phyloP scores from a whole-genome alignment of 805 yeast species.

The Yarrowia bubula region DNA sequence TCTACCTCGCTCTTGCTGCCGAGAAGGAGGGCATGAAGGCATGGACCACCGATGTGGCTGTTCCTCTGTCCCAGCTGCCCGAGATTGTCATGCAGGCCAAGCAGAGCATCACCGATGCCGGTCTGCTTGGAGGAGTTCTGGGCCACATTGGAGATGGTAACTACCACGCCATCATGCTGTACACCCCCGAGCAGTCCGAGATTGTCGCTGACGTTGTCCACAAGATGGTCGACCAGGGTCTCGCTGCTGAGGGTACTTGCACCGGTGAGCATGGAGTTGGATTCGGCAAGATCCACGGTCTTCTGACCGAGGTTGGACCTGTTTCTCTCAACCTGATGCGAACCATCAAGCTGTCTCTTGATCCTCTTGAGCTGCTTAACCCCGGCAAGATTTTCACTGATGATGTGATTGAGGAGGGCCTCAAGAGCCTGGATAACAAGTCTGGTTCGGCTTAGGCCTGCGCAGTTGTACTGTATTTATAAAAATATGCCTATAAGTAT shows the following conservation, averaged over 20 bases:
- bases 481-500: background rate
- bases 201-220: slow-evolving; percentile 52
- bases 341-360: slow-evolving; percentile 65
- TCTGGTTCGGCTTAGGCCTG: slow-evolving; percentile 10
- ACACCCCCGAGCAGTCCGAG: slow-evolving; percentile 42
- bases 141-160: slow-evolving; percentile 89
- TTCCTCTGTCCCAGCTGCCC: slow-evolving; percentile 69
- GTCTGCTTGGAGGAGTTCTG: slow-evolving; percentile 56
- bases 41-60: slow-evolving; percentile 82
- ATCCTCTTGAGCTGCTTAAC: slow-evolving; percentile 69
- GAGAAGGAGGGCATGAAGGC: slow-evolving; percentile 39
- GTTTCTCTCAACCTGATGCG: slow-evolving; percentile 73
- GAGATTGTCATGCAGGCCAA: slow-evolving; percentile 61
- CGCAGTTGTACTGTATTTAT: background rate
- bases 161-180: slow-evolving; percentile 60
- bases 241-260: slow-evolving; percentile 74
- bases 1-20: slow-evolving; percentile 65
- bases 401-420: slow-evolving; percentile 28
- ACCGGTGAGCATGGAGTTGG: slow-evolving; percentile 91
- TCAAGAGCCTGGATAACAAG: slow-evolving; percentile 1
- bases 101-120: slow-evolving; percentile 53
- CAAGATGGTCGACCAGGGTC: slow-evolving; percentile 63
- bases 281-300: slow-evolving; percentile 60
- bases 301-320: slow-evolving; percentile 63
- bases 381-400: slow-evolving; percentile 69